Evolutionary conservation across 2,329 filamentous ascomycete species (phyloP).

Genomic region (Volutella citrinella): DNA sequence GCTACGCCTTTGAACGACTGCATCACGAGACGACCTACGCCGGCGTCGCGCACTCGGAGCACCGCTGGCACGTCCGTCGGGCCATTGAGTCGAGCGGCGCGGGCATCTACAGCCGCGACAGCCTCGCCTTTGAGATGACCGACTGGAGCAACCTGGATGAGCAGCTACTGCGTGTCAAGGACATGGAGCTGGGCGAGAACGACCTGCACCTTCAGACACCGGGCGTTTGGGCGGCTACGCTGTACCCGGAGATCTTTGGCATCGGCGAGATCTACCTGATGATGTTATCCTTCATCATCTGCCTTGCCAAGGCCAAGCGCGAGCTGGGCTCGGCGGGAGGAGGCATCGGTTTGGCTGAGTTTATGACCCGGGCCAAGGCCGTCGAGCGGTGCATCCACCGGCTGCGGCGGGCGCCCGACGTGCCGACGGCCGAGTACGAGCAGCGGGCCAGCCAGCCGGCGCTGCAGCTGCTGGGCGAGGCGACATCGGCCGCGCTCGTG

Average conservation of each 20-base stretch:
- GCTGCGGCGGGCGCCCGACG: too few species aligned
- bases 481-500: constrained; percentile 14
- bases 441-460: constrained; percentile 7
- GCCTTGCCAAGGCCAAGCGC: constrained; percentile 11
- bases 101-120: constrained; percentile 7
- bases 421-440: constrained; percentile 4
- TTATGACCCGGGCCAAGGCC: constrained; percentile 8
- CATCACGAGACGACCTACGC: constrained; percentile 14
- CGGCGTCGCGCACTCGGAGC: constrained; percentile 4
- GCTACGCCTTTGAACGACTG: constrained; percentile 12
- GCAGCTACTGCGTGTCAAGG: constrained; percentile 12
- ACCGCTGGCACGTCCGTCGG: constrained; percentile 8
- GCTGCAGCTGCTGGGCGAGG: constrained; percentile 4
- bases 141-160: constrained; percentile 13
- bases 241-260: constrained; percentile 17
- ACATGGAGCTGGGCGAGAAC: constrained; percentile 13
- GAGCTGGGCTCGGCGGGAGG: background rate
- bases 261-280: constrained; percentile 13
- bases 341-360: constrained; percentile 5
- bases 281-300: constrained; percentile 14
- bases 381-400: constrained; percentile 16
- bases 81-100: constrained; percentile 16
- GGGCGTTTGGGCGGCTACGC: constrained; percentile 14
- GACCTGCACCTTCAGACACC: constrained; percentile 14
- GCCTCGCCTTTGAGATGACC: constrained; percentile 9